Conservation (phyloP, 2,329 filamentous ascomycete species). For the Sporothrix curviconia region DNA sequence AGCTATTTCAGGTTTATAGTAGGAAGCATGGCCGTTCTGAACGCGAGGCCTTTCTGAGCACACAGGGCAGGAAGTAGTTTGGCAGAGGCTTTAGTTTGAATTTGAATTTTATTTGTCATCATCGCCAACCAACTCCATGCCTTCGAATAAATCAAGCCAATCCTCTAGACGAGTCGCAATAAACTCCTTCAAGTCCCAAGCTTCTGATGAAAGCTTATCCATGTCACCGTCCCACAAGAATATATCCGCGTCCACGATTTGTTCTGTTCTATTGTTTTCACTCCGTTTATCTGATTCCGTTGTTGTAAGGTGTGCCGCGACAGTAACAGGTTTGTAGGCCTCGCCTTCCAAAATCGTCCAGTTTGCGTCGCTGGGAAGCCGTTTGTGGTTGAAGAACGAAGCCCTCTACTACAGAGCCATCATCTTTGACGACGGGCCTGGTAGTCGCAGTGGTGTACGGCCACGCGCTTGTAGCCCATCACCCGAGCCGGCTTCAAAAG, state of each 20-base stretch:
- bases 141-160: conserved; percentile 25
- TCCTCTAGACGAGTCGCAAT: conserved; percentile 23
- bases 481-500: not conserved
- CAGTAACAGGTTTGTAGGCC: conserved; percentile 17
- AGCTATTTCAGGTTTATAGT: no score
- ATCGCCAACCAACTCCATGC: conserved; percentile 19
- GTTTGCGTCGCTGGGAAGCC: conserved; percentile 25
- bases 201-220: conserved; percentile 15
- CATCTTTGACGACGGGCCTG: conserved; percentile 16
- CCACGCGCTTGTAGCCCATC: not conserved
- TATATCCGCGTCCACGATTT: conserved; percentile 25
- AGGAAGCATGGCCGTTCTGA: no score
- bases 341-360: conserved; percentile 31
- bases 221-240: conserved; percentile 26
- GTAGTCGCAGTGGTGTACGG: not conserved
- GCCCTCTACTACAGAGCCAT: conserved; percentile 21
- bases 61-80: no score
- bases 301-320: conserved; percentile 13
- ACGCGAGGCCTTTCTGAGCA: no score
- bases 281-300: not conserved
- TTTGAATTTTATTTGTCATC: no score
- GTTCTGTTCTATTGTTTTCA: not conserved
- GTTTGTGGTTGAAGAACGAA: conserved; percentile 22
- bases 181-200: conserved; percentile 25
- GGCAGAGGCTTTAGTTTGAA: no score